These are phyloP conservation scores for Septoria linicola DNA, from an alignment of 2,329 filamentous ascomycete species.

Conservation along the genomic window DNA sequence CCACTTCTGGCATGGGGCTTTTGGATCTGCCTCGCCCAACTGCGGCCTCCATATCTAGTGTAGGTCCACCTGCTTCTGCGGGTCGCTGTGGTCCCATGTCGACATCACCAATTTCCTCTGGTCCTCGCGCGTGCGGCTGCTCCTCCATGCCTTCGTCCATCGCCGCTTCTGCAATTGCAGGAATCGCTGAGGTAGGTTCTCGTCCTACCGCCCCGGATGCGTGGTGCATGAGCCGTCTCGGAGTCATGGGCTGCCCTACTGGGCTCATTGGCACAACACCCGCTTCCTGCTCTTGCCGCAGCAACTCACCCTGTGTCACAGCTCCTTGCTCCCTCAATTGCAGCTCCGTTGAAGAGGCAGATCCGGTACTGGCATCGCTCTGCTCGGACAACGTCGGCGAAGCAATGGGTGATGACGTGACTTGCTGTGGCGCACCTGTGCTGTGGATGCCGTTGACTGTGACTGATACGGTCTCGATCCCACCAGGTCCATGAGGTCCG, in stretches of 20 bases:
- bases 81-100: constrained; percentile 74
- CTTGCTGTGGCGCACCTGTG: constrained; percentile 21
- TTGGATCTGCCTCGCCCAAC: constrained; percentile 37
- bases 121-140: constrained; percentile 76
- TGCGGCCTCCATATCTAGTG: constrained; percentile 44
- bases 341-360: constrained; percentile 36
- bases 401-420: constrained; percentile 29
- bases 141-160: constrained; percentile 44
- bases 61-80: constrained; percentile 9
- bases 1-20: constrained; percentile 28
- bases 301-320: constrained; percentile 78
- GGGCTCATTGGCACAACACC: constrained; percentile 64
- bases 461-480: constrained; percentile 77
- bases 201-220: constrained; percentile 28
- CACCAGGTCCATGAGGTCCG: constrained; percentile 73
- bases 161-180: constrained; percentile 31
- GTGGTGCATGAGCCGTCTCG: constrained; percentile 31
- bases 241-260: constrained; percentile 31
- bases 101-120: constrained; percentile 77
- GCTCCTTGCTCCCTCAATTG: constrained; percentile 48
- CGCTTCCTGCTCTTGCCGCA: constrained; percentile 82
- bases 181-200: constrained; percentile 24
- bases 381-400: constrained; percentile 36
- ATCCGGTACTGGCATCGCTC: constrained; percentile 39
- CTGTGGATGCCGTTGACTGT: constrained; percentile 62